A percentile compares a stretch with the other conserved stretches of the same genome.
Conservation (phyloP, 768 basidiomycete genomes). For the Mycena sanguinolenta region DNA sequence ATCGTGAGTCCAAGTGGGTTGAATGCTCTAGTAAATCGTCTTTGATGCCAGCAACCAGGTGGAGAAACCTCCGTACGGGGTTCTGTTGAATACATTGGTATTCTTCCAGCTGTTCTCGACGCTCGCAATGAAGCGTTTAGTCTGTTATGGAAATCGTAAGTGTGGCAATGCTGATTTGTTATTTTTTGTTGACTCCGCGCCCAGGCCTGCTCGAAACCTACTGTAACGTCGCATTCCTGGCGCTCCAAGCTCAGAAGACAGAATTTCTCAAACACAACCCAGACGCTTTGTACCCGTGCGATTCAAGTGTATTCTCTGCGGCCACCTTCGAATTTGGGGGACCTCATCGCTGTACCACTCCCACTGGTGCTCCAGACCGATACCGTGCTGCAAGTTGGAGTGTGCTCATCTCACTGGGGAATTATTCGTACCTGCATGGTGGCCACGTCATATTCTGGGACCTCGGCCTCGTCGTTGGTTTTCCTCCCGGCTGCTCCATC, state of each 20-base stretch:
- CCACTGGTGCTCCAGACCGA: background rate
- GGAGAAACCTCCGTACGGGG: too few species aligned
- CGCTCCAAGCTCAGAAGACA: background rate
- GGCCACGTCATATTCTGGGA: too few species aligned
- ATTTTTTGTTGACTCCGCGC: background rate
- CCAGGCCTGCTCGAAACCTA: background rate
- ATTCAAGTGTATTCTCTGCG: conserved; percentile 2
- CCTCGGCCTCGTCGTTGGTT: too few species aligned
- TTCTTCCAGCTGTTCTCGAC: background rate
- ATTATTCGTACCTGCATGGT: background rate
- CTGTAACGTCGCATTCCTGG: background rate
- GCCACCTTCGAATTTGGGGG: conserved; percentile 3
- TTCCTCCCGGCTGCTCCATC: too few species aligned
- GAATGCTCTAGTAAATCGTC: too few species aligned
- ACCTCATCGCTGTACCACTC: background rate
- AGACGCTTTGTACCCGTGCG: background rate
- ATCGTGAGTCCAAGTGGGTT: background rate
- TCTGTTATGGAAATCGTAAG: conserved; percentile 6
- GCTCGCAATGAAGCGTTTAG: background rate
- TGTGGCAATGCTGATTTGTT: background rate
- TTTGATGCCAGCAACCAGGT: too few species aligned
- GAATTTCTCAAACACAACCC: background rate
- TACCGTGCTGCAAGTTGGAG: background rate
- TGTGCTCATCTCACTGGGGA: background rate
- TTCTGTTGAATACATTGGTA: background rate